Conservation (phyloP, 352 stramenopile genomes). For the Thalassiosira hispida region DNA sequence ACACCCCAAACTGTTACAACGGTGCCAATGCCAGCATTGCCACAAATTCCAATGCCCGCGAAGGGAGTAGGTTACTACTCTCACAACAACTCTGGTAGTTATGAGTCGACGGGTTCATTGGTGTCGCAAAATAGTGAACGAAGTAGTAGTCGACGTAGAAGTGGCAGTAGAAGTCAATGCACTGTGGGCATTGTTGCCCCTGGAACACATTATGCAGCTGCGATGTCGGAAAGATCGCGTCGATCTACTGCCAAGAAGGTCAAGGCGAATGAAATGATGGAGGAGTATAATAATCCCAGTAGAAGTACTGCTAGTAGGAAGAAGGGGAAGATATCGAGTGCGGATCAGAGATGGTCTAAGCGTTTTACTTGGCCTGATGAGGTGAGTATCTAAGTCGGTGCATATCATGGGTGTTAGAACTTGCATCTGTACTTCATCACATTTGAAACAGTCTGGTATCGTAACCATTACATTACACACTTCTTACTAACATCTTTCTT, state of each 20-base stretch:
- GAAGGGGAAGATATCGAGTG: conserved; percentile 51
- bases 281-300: background rate
- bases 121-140: background rate
- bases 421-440: background rate
- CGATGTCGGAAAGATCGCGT: too few species aligned
- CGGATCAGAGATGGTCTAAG: conserved; percentile 76
- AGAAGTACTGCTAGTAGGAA: conserved; percentile 33
- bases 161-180: conserved; percentile 1
- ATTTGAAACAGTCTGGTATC: background rate
- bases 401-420: background rate
- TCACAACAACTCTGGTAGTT: too few species aligned
- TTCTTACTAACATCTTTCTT: too few species aligned
- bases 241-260: too few species aligned
- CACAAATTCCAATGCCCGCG: background rate
- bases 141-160: background rate
- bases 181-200: too few species aligned
- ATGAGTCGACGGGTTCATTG: too few species aligned
- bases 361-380: conserved; percentile 83
- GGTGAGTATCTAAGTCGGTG: conserved; percentile 3
- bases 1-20: conserved; percentile 54
- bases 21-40: background rate
- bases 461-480: too few species aligned
- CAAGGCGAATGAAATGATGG: background rate
- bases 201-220: too few species aligned
- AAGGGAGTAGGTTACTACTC: background rate